These are phyloP conservation scores for Pythium phragmiticola DNA, from an alignment of 352 stramenopile species.

Conservation along the genomic window DNA sequence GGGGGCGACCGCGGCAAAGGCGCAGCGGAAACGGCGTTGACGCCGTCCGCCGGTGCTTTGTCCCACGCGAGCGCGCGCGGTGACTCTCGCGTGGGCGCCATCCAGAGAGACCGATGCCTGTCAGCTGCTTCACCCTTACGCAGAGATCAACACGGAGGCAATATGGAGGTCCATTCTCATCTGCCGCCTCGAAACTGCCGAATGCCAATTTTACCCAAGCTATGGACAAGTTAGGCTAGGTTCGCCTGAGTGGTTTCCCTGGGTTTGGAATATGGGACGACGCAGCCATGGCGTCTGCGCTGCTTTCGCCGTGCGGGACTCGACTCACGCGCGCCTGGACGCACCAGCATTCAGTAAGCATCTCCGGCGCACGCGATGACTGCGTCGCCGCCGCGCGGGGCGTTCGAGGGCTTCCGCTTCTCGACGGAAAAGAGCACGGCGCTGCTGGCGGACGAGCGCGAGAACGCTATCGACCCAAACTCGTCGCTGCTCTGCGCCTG, in stretches of 20 bases:
- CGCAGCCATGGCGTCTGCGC: background rate
- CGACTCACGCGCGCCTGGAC: background rate
- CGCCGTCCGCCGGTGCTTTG: background rate
- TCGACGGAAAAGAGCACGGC: conserved; percentile 12
- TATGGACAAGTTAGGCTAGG: background rate
- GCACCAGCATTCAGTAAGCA: background rate
- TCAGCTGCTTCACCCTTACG: too few species aligned
- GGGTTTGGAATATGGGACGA: background rate
- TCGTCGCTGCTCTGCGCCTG: conserved; percentile 40
- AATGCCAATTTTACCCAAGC: too few species aligned
- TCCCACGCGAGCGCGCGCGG: conserved; percentile 11
- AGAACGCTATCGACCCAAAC: conserved; percentile 54
- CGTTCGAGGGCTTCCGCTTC: conserved; percentile 22
- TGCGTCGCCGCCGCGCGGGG: conserved; percentile 3
- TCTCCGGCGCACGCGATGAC: background rate
- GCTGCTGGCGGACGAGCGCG: conserved; percentile 28
- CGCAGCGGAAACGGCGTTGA: background rate
- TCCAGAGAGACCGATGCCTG: background rate
- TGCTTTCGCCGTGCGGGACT: too few species aligned
- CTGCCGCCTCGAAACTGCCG: too few species aligned
- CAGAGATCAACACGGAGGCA: too few species aligned
- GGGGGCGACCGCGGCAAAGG: background rate
- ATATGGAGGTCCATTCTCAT: background rate
- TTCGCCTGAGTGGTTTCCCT: background rate
- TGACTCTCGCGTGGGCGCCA: background rate